Conservation (phyloP, 345 rosid genomes). For the sweet orange (Citrus sinensis) region DVS_A1.0 CM039162.1:32393001-32393500, state of each 20-base stretch:
- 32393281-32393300: conserved; percentile 31
- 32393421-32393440: conserved; percentile 9
- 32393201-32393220: conserved; percentile 1
- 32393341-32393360: conserved; percentile 14
- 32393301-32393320: conserved; percentile 32
- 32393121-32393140: too few species aligned
- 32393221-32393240: conserved; percentile 31
- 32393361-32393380: background rate
- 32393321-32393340: conserved; percentile 19
- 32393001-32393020: background rate
- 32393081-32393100: too few species aligned
- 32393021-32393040: conserved; percentile 8
- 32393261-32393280: conserved; percentile 52
- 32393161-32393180: too few species aligned
- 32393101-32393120: too few species aligned
- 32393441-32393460: conserved; percentile 16
- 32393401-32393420: conserved; percentile 3
- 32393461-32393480: conserved; percentile 10
- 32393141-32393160: too few species aligned
- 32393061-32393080: too few species aligned
- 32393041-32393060: background rate
- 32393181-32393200: too few species aligned
- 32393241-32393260: conserved; percentile 35
- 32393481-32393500: conserved; percentile 19
- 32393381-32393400: background rate